phyloP scores from a whole-genome alignment of 2,329 filamentous ascomycete genomes.

The Cladorrhinum sp. region DNA sequence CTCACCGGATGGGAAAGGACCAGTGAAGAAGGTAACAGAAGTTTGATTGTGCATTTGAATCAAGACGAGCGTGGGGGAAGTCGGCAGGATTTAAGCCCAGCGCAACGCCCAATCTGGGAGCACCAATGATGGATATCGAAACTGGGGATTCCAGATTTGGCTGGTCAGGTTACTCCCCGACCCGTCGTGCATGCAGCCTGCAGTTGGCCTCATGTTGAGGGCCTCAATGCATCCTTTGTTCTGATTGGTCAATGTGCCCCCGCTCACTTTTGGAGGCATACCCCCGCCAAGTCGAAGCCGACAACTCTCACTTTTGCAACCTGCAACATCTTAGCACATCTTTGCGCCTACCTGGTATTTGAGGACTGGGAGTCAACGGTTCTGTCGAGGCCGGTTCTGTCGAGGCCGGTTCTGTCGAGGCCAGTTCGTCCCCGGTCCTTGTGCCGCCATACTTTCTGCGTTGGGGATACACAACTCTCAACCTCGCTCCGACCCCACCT shows the following conservation, averaged over 20 bases:
- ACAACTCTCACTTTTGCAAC: not conserved
- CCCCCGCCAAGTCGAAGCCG: not conserved
- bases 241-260: not conserved
- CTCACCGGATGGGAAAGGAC: not conserved
- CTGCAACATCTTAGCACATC: not conserved
- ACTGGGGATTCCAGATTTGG: not conserved
- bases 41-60: not conserved
- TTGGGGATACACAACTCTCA: not conserved
- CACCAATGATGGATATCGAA: not conserved
- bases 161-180: not conserved
- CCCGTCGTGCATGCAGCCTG: not conserved
- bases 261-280: not conserved
- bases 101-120: not conserved
- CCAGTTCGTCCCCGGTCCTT: not conserved
- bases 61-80: no score
- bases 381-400: not conserved
- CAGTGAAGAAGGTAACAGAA: no score
- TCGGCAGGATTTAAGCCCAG: not conserved
- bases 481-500: no score
- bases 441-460: not conserved
- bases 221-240: not conserved
- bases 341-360: not conserved
- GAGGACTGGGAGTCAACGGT: not conserved
- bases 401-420: not conserved
- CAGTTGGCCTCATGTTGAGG: not conserved